phyloP scores from a whole-genome alignment of 2,329 filamentous ascomycete species.

The Fusarium concolor region DNA sequence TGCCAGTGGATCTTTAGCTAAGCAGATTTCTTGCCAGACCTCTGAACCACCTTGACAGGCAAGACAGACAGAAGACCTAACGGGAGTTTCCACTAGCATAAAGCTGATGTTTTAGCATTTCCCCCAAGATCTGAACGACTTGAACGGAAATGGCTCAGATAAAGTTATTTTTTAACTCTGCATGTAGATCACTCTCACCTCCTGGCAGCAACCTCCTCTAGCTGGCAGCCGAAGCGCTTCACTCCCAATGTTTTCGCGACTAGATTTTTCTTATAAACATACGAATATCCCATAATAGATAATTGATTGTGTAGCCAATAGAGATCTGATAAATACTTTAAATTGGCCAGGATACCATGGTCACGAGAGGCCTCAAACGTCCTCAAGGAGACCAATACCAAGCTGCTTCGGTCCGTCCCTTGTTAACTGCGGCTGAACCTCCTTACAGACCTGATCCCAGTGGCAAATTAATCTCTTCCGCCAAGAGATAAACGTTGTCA shows the following conservation, averaged over 20 bases:
- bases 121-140: background rate
- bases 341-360: background rate
- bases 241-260: background rate
- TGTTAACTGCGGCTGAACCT: slow-evolving; percentile 28
- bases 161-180: background rate
- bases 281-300: slow-evolving; percentile 15
- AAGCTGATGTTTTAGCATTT: background rate
- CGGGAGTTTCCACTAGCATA: background rate
- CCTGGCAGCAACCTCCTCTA: background rate
- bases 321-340: background rate
- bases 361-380: slow-evolving; percentile 7
- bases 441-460: slow-evolving; percentile 2
- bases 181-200: background rate
- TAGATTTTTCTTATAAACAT: background rate
- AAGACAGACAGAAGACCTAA: background rate
- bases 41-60: too few relatives aligned
- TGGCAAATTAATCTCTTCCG: background rate
- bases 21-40: background rate
- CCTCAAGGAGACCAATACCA: slow-evolving; percentile 6
- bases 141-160: background rate
- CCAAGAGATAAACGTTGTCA: background rate
- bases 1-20: background rate
- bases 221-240: slow-evolving; percentile 8
- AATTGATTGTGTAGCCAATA: background rate
- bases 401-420: slow-evolving; percentile 36